Conservation (phyloP, 768 basidiomycete genomes). For the Clavulina sp. region DNA sequence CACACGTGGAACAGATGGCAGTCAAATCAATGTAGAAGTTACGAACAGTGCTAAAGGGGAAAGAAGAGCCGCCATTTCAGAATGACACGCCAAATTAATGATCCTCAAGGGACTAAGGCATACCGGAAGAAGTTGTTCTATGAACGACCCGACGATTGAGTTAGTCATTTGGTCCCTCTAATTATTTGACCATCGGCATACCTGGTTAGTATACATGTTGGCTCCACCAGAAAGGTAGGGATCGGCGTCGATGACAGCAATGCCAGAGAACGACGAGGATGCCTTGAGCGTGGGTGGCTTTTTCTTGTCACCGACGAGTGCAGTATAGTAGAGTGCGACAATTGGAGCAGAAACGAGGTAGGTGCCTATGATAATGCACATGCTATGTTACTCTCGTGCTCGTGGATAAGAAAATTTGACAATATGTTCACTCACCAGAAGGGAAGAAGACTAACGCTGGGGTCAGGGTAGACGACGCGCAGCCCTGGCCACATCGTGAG, state of each 20-base stretch:
- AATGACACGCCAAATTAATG: not conserved
- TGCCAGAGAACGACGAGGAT: slow-evolving; percentile 52
- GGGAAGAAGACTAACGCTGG: slow-evolving; percentile 13
- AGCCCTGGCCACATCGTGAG: slow-evolving; percentile 16
- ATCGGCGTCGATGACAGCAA: slow-evolving; percentile 45
- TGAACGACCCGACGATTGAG: no score
- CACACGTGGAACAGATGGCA: slow-evolving; percentile 29
- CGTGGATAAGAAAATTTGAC: not conserved
- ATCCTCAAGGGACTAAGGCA: not conserved
- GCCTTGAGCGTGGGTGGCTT: slow-evolving; percentile 32
- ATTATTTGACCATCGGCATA: not conserved
- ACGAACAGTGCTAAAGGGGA: slow-evolving; percentile 32
- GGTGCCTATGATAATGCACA: slow-evolving; percentile 1
- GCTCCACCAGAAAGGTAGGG: not conserved
- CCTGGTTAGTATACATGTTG: not conserved
- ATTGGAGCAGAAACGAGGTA: slow-evolving; percentile 6
- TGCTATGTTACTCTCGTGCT: not conserved
- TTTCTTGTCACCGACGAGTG: not conserved
- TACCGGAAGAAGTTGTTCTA: slow-evolving; percentile 8
- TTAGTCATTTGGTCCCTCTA: not conserved
- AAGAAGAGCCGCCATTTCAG: no score
- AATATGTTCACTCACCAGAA: not conserved
- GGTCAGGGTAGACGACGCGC: slow-evolving; percentile 4
- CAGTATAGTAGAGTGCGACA: not conserved
- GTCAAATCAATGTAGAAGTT: slow-evolving; percentile 58